A percentile compares a stretch with the other conserved stretches of the same genome.
These are phyloP conservation scores for Gossypium schwendimanii DNA, from an alignment of 441 rosid genomes.

Conservation along the genomic window DNA sequence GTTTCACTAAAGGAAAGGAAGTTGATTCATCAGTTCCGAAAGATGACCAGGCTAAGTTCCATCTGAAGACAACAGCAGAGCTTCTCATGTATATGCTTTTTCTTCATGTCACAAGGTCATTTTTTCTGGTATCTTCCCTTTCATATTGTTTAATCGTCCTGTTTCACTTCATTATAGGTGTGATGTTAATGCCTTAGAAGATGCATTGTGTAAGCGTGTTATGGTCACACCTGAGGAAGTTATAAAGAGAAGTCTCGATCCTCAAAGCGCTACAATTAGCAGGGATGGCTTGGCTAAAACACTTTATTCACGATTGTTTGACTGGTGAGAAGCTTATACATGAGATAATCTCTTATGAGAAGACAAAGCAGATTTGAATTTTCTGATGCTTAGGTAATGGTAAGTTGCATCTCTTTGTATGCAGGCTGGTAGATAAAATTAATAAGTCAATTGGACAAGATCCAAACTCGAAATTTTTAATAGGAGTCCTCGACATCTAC, in stretches of 20 bases:
- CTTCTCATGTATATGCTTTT: slow-evolving; percentile 61
- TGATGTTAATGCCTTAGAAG: slow-evolving; percentile 18
- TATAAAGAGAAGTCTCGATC: slow-evolving; percentile 19
- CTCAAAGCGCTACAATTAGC: slow-evolving; percentile 15
- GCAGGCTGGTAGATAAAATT: slow-evolving; percentile 17
- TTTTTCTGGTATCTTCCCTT: slow-evolving; percentile 2
- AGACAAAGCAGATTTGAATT: slow-evolving; percentile 2
- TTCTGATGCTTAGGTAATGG: background rate
- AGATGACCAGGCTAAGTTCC: slow-evolving; percentile 75
- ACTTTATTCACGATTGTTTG: slow-evolving; percentile 18
- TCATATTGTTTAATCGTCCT: slow-evolving; percentile 21
- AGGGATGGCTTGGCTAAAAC: slow-evolving; percentile 63
- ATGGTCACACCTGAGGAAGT: slow-evolving; percentile 37
- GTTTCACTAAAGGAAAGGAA: slow-evolving; percentile 74
- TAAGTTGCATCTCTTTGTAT: background rate
- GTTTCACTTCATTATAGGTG: slow-evolving; percentile 13
- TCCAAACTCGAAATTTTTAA: slow-evolving; percentile 16
- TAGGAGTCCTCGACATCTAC: slow-evolving; percentile 38
- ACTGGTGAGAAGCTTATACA: slow-evolving; percentile 12
- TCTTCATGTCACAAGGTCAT: background rate
- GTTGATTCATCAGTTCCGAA: slow-evolving; percentile 79
- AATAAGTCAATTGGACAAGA: slow-evolving; percentile 19
- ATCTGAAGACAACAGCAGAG: slow-evolving; percentile 80
- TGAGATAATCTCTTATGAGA: slow-evolving; percentile 21
- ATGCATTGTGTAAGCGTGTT: slow-evolving; percentile 19